Evolutionary conservation across 306 rosid species (phyloP), one percentile per base, ranked within the genome.

Genomic region (Purshia tridentata): DNA sequence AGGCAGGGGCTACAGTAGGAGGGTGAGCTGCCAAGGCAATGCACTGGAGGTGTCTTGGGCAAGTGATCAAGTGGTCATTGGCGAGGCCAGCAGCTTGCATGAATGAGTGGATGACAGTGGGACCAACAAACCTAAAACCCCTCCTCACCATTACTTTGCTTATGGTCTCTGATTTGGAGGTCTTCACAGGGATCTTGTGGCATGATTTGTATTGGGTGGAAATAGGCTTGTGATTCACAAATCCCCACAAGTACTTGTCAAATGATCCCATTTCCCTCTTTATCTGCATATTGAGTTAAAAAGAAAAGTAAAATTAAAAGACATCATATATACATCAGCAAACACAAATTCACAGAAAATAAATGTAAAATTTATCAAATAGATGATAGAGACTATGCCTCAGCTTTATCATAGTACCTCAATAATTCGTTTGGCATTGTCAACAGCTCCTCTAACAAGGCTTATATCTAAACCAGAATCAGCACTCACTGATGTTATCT

Each of bases 1-100:
- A 29, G 35, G 35, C 35, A 29, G 35, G 35, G 35, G 35, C 35
- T 29, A 29, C 35, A 29, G 35, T 29, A 29, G 35, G 35, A 29
- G 35, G 35, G 35, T 29, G 35, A 29, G 35, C 1, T 29, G 35
- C 35, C 35, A 29, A 29, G 35, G 82, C 72, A 22, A n/a, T 66
- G 80, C 96, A 87, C 45, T 87, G 89, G 65, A 78, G 89, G 83
- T 88, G 94, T 56, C 91, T 78, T 65, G 87, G 90, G 77, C 97
- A 91, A 52, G 91, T 85, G 85, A 77, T 81, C 78, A 91, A 70
- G 88, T 91, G 97, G 80, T 91, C 95, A 73, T 91, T 91, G 9
- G 92, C 89, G 76, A 91, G 81, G 6, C 97, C 97, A 58, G 91
- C 80, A 40, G 95, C 92, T 56, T 91, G 95, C 95, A 91, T 91